These are phyloP conservation scores for Cyberlindnera maclurae DNA, from an alignment of 805 yeast species.

Conservation along the genomic window DNA sequence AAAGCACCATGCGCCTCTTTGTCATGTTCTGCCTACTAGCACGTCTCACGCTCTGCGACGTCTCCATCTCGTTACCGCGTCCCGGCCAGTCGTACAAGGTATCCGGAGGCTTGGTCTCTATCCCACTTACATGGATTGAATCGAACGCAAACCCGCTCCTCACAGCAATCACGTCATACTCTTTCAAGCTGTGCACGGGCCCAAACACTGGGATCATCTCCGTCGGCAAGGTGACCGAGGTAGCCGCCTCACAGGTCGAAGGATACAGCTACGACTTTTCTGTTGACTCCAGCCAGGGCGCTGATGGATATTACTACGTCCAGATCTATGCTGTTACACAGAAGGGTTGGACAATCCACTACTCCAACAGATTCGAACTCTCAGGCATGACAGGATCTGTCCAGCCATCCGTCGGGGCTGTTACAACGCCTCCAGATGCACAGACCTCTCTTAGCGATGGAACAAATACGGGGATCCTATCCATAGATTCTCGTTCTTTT, in stretches of 20 bases:
- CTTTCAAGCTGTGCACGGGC: constrained; percentile 66
- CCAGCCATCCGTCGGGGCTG: constrained; percentile 40
- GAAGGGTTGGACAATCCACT: constrained; percentile 54
- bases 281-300: constrained; percentile 38
- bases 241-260: constrained; percentile 27
- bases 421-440: constrained; percentile 36
- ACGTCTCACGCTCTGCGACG: constrained; percentile 15
- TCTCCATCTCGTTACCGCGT: constrained; percentile 22
- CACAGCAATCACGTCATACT: constrained; percentile 34
- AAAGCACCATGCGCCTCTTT: too few species aligned
- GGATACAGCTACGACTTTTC: constrained; percentile 32
- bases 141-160: constrained; percentile 44
- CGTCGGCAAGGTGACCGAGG: constrained; percentile 25
- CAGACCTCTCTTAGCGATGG: constrained; percentile 29
- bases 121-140: constrained; percentile 46
- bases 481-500: constrained; percentile 45
- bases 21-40: neutral
- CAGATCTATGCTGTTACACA: constrained; percentile 51
- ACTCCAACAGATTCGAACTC: constrained; percentile 58
- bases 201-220: constrained; percentile 41
- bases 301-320: constrained; percentile 63
- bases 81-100: constrained; percentile 13
- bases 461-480: constrained; percentile 29
- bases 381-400: constrained; percentile 65
- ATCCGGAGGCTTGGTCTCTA: constrained; percentile 23